phyloP scores from a whole-genome alignment of 345 rosid species.

The Salix arbutifolia region DNA sequence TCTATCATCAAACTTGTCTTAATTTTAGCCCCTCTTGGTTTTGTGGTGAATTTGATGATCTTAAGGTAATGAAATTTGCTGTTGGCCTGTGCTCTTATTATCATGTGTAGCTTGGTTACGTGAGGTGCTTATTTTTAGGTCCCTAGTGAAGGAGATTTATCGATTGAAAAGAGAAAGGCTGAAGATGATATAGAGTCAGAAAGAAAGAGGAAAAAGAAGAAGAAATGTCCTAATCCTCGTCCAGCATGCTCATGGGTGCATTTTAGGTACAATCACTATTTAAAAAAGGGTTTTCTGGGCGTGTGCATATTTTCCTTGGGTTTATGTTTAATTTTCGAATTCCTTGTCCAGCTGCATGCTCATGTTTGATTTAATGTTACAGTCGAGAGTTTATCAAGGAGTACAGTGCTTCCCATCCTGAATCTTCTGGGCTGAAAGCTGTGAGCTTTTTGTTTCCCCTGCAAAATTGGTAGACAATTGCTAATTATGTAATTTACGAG shows the following conservation, averaged over 20 bases:
- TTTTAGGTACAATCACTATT: slow-evolving; percentile 30
- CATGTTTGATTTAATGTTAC: slow-evolving; percentile 16
- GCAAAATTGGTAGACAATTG: not conserved
- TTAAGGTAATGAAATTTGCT: not conserved
- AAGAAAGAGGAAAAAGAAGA: slow-evolving; percentile 37
- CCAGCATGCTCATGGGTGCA: slow-evolving; percentile 53
- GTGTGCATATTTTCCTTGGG: not conserved
- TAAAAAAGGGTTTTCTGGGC: not conserved
- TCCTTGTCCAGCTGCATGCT: slow-evolving; percentile 4
- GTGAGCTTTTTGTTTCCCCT: slow-evolving; percentile 23
- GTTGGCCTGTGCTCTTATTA: not conserved
- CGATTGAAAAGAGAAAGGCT: slow-evolving; percentile 13
- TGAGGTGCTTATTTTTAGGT: slow-evolving; percentile 21
- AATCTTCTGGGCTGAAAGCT: slow-evolving; percentile 47
- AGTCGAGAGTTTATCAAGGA: slow-evolving; percentile 49
- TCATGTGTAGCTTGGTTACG: not conserved
- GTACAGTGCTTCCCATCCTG: slow-evolving; percentile 46
- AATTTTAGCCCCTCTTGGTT: not conserved
- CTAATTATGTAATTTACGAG: slow-evolving; percentile 3
- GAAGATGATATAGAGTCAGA: slow-evolving; percentile 25
- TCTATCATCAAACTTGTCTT: not conserved
- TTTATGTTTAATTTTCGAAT: not conserved
- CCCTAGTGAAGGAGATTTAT: slow-evolving; percentile 30
- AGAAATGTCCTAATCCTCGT: slow-evolving; percentile 34
- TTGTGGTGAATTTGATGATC: not conserved